These are phyloP conservation scores for Cadophora malorum DNA, from an alignment of 2,329 filamentous ascomycete genomes.

Conservation along the genomic window DNA sequence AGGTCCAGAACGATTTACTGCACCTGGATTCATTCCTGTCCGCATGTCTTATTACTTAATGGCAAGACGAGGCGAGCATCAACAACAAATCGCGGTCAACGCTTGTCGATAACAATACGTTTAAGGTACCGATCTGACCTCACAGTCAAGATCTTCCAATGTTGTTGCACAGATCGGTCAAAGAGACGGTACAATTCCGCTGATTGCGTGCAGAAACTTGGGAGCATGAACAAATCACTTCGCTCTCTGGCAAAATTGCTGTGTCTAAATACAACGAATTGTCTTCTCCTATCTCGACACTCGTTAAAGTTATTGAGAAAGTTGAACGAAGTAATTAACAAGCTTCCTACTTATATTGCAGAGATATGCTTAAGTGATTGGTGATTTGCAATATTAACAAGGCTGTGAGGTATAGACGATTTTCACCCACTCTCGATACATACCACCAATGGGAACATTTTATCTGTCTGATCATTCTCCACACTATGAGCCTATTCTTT, in stretches of 20 bases:
- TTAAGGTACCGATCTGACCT: background rate
- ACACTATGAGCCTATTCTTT: slow-evolving; percentile 13
- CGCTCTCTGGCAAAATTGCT: background rate
- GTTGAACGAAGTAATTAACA: background rate
- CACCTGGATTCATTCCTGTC: background rate
- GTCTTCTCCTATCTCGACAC: background rate
- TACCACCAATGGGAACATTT: slow-evolving; percentile 4
- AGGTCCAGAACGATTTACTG: background rate
- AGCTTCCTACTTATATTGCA: slow-evolving; percentile 4
- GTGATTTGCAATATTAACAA: background rate
- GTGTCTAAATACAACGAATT: background rate
- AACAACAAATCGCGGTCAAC: background rate
- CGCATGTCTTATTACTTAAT: background rate
- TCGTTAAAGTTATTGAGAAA: background rate
- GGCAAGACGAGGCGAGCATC: slow-evolving; percentile 2
- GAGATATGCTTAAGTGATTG: background rate
- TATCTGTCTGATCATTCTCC: background rate
- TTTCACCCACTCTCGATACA: background rate
- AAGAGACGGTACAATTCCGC: background rate
- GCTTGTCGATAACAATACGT: slow-evolving; percentile 1
- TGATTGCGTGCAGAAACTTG: background rate
- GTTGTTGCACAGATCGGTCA: background rate
- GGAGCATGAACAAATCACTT: background rate
- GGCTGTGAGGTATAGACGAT: background rate
- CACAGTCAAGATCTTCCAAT: background rate